Evolutionary conservation across 2,329 filamentous ascomycete species (phyloP).

Genomic region (Hypoxylon sp.): DNA sequence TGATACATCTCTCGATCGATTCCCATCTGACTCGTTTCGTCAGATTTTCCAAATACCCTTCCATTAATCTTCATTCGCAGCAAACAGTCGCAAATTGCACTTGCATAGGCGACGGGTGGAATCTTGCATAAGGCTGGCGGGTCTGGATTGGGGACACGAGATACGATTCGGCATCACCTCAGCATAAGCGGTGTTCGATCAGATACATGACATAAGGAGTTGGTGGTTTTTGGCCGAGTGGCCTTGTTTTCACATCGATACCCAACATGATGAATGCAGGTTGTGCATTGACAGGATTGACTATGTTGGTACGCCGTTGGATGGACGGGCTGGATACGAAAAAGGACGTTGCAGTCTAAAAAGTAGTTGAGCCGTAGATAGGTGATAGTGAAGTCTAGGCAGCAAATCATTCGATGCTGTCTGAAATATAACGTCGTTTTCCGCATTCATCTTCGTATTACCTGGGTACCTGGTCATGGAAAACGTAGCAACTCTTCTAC

Average conservation of each 20-base stretch:
- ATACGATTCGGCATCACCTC: slow-evolving; percentile 7
- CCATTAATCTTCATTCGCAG: slow-evolving; percentile 41
- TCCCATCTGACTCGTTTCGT: slow-evolving; percentile 25
- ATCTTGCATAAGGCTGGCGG: slow-evolving; percentile 17
- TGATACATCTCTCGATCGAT: slow-evolving; percentile 38
- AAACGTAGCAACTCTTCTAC: background rate
- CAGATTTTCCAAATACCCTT: slow-evolving; percentile 17
- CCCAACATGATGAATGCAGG: slow-evolving; percentile 32
- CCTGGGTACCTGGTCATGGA: background rate
- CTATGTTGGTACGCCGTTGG: slow-evolving; percentile 15
- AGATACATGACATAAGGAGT: slow-evolving; percentile 37
- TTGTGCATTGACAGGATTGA: slow-evolving; percentile 17
- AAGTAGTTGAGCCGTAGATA: slow-evolving; percentile 33
- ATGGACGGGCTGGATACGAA: slow-evolving; percentile 11
- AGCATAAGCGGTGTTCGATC: slow-evolving; percentile 17
- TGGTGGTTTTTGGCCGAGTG: slow-evolving; percentile 47
- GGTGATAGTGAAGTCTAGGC: slow-evolving; percentile 7
- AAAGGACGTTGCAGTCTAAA: slow-evolving; percentile 15
- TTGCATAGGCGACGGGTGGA: slow-evolving; percentile 20
- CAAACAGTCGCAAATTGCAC: slow-evolving; percentile 24
- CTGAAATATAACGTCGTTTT: slow-evolving; percentile 19
- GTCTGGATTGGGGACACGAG: slow-evolving; percentile 18
- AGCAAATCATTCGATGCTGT: slow-evolving; percentile 15
- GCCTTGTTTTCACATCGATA: slow-evolving; percentile 46
- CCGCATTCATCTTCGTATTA: background rate